Evolutionary conservation across 2,329 filamentous ascomycete genomes (phyloP).

Genomic region (Verticillium nonalfalfae): DNA sequence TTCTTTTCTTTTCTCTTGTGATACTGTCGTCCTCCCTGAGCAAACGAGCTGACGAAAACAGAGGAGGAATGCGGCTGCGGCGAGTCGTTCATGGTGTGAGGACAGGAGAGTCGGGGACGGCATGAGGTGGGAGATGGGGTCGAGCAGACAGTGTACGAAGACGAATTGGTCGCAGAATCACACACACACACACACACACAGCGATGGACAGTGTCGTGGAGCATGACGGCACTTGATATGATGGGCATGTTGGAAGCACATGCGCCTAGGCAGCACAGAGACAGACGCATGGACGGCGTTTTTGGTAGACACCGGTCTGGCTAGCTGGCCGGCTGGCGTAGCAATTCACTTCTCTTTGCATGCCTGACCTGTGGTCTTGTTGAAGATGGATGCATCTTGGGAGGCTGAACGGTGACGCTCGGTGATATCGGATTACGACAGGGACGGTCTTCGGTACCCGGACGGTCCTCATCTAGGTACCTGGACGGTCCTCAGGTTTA

Average conservation of each 20-base stretch:
- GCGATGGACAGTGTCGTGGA: neutral
- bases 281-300: too few species aligned
- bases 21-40: neutral
- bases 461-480: neutral
- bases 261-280: neutral
- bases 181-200: too few species aligned
- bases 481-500: too few species aligned
- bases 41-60: constrained; percentile 35
- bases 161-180: neutral
- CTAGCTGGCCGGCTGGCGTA: too few species aligned
- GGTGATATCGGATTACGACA: neutral
- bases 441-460: too few species aligned
- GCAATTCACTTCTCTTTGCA: too few species aligned
- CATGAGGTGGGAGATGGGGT: neutral
- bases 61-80: constrained; percentile 95
- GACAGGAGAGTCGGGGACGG: neutral
- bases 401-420: neutral
- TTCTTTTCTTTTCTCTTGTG: too few species aligned
- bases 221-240: neutral
- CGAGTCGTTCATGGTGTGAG: constrained; percentile 84
- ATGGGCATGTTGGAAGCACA: neutral
- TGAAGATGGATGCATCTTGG: too few species aligned
- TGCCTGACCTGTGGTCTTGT: too few species aligned
- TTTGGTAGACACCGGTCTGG: too few species aligned
- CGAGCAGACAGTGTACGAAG: neutral